Percentiles rank a stretch among this genome's conserved stretches.
phyloP scores from a whole-genome alignment of 768 basidiomycete genomes.

The Phaeotremella skinneri region DNA sequence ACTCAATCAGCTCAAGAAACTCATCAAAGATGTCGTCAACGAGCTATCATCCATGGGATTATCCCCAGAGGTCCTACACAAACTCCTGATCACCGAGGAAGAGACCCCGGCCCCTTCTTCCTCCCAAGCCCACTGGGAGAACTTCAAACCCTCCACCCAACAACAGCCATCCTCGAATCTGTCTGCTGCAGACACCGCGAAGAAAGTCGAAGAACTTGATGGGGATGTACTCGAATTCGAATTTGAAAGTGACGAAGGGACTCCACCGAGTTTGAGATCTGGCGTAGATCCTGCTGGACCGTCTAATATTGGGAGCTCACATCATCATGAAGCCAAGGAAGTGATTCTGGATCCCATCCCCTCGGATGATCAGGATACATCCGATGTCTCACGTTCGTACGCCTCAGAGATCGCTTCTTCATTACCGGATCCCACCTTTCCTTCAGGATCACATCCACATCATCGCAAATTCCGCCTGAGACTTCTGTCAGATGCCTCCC shows the following conservation, averaged over 20 bases:
- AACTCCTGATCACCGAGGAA: slow-evolving; percentile 52
- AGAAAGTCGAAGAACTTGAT: slow-evolving; percentile 8
- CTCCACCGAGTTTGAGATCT: slow-evolving; percentile 15
- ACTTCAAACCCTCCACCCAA: background rate
- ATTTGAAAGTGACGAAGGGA: slow-evolving; percentile 35
- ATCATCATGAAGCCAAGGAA: slow-evolving; percentile 13
- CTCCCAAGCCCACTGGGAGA: background rate
- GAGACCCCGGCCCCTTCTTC: background rate
- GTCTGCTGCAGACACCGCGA: background rate
- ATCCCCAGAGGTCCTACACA: slow-evolving; percentile 54
- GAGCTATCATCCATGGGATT: slow-evolving; percentile 73
- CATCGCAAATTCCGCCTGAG: slow-evolving; percentile 36
- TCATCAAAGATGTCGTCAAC: slow-evolving; percentile 75
- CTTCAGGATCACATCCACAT: slow-evolving; percentile 8
- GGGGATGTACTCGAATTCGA: slow-evolving; percentile 48
- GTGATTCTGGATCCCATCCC: slow-evolving; percentile 29
- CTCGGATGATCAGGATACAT: background rate
- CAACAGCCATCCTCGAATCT: background rate
- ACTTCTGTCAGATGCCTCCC: slow-evolving; percentile 25
- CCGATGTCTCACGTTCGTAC: background rate
- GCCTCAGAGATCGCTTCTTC: background rate
- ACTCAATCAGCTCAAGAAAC: slow-evolving; percentile 72
- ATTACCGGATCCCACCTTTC: background rate
- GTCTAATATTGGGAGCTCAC: too few relatives aligned
- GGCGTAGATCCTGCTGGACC: slow-evolving; percentile 1